phyloP scores from a whole-genome alignment of 208 protist genomes.

The Leishmania lainsoni region DNA sequence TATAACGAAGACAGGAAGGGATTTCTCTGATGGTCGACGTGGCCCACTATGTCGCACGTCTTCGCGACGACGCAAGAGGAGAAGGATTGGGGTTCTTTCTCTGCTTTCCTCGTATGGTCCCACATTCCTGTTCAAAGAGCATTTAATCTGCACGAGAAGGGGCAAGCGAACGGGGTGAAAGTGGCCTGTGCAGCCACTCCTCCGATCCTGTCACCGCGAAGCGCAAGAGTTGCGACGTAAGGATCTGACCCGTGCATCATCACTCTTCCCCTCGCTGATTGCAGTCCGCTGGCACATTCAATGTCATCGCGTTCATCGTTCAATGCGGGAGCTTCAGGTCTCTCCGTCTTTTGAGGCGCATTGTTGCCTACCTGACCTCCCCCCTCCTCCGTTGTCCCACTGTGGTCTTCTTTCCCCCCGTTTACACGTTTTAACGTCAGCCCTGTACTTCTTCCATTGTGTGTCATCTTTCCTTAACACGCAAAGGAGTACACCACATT shows the following conservation, averaged over 20 bases:
- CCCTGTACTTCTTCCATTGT: not conserved
- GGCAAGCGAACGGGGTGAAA: not conserved
- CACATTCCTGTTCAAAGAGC: not conserved
- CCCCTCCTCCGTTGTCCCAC: not conserved
- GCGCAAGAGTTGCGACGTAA: not conserved
- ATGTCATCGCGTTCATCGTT: not conserved
- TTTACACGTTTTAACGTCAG: not conserved
- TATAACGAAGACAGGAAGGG: not conserved
- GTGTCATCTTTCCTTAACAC: not conserved
- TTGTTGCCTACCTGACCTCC: not conserved
- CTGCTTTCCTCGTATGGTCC: not conserved
- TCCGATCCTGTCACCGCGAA: not conserved
- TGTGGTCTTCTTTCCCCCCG: not conserved
- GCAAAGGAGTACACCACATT: not conserved
- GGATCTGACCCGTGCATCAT: too few relatives aligned
- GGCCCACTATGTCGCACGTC: not conserved
- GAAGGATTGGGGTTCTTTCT: not conserved
- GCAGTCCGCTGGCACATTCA: not conserved
- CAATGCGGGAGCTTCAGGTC: not conserved
- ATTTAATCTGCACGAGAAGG: not conserved
- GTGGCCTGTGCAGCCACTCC: not conserved
- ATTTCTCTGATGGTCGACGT: not conserved
- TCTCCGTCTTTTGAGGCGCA: not conserved
- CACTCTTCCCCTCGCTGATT: not conserved
- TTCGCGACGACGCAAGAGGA: not conserved